Evolutionary conservation across 129 eudicot species (phyloP), one percentile per base, ranked within the genome.

Genomic region (Flaveria sonorensis): DNA sequence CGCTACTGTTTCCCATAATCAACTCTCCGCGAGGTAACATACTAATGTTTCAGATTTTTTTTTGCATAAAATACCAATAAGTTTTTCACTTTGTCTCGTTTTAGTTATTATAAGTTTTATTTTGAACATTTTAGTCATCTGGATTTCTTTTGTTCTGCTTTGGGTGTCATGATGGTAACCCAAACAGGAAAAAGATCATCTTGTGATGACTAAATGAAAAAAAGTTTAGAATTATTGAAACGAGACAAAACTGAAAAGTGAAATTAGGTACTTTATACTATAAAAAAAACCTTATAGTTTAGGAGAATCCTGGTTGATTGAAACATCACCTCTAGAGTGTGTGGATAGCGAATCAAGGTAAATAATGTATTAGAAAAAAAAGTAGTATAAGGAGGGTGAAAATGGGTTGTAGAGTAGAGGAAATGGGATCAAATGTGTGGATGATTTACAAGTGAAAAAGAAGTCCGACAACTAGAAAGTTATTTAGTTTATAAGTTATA

Each of bases 371-470:
- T 12, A 47, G 53, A 15, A 53, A 23, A 52, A 52, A 51, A 11
- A 60, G 30, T 19, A 60, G 45, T 61, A 48, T 60, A 79, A 53
- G 13, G 69, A 68, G 26, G 74, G 40, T 68, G 42, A 47, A 46
- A 45, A 8, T 45, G 50, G 48, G 50, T 45, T 9, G 50, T 45
- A 45, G 50, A 45, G 13, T 1, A 45, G 12, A 45, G 11, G 50
- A 45, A 45, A 45, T 45, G 13, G 11, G 14, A 45, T 45, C 50
- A 45, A 45, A 45, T 11, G 13, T 45, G 13, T 45, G 50, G 50
- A 45, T 45, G 50, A 45, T 45, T 45, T 45, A 45, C 13, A 45
- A 45, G 50, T 45, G 50, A 45, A 45, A 45, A 39, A 24, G 8
- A 66, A 19, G 59, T 55, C 39, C 10, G 13, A 20, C 26, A 50